Conservation (phyloP, 2,329 filamentous ascomycete species). For the Cryphonectria nitschkei region DNA sequence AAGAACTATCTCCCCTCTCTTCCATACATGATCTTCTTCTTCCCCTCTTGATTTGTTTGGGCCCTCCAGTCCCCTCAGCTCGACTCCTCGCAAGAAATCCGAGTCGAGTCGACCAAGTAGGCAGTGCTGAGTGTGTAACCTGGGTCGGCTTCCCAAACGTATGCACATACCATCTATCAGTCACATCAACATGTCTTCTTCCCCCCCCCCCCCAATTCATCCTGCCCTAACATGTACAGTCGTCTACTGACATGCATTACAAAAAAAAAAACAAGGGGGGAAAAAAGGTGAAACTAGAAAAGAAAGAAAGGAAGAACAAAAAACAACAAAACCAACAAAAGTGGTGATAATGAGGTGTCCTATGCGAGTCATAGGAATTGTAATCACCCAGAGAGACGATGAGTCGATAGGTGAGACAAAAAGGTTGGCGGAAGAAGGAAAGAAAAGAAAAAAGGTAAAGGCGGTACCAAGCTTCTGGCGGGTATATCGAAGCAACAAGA, state of each 20-base stretch:
- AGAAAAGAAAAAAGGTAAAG: conserved; percentile 7
- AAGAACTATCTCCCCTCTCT: neutral
- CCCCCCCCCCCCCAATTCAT: neutral
- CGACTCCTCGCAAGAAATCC: neutral
- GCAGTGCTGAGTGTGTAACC: neutral
- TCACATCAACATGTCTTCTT: conserved; percentile 14
- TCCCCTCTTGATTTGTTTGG: neutral
- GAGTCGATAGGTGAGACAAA: neutral
- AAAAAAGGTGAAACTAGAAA: neutral
- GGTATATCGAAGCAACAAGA: conserved; percentile 14
- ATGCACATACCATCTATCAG: conserved; percentile 22
- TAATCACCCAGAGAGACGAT: neutral
- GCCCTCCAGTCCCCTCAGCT: neutral
- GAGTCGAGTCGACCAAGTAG: neutral
- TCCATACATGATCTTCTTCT: neutral
- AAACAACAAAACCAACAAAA: conserved; percentile 10
- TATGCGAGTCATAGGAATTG: conserved; percentile 10
- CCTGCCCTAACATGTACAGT: conserved; percentile 25
- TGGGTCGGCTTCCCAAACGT: neutral
- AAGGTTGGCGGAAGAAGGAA: neutral
- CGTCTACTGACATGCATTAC: conserved; percentile 22
- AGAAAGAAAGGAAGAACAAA: neutral
- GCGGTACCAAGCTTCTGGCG: neutral
- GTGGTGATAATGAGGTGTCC: neutral
- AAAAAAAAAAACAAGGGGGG: conserved; percentile 10